Evolutionary conservation across 1,139 yeast species (phyloP), one percentile per base, ranked within the genome.

Genomic region (Scheffersomyces quercinus): DNA sequence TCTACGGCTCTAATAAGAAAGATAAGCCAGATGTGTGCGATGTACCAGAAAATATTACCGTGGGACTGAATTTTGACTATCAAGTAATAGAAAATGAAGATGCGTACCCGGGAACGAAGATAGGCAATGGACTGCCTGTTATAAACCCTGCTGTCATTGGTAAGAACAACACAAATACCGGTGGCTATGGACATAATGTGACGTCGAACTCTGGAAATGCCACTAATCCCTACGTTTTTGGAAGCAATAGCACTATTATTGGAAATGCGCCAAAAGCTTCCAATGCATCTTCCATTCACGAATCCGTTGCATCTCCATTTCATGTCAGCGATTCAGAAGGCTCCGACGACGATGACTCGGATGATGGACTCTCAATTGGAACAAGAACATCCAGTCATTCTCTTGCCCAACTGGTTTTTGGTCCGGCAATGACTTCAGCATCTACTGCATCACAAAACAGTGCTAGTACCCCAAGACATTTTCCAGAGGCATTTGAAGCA

Each of bases 391-490:
- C 77, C 7, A 70, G 76, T 56, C 78, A 73, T 49, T 67, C 74
- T n/a, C 61, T 74, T 46, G 78, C 77, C 5, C 76, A 74, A 45
- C 75, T 62, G 65, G 69, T 71, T n/a, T 70, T 71, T 54, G 62
- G 62, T 29, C 54, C 48, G 41, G 50, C 51, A 9, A 52, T 65
- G 62, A 59, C 68, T 11, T 52, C 64, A 32, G 41, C 47, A 28
- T 20, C 32, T 34, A 10, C 35, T 13, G 35, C 15, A 31, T 13
- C 16, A 13, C n/a, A n/a, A 10, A 31, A 20, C 6, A 35, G 35
- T 24, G 38, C 37, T 12, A 40, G 48, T n/a, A 48, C 45, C 3
- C 53, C 51, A 14, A 35, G 39, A 10, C 63, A 58, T 35, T 60
- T 48, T 33, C 68, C 70, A 1, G 50, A 52, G 7, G 52, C 50